Conservation (phyloP, 345 rosid genomes). For the Erodium maritimum region DNA sequence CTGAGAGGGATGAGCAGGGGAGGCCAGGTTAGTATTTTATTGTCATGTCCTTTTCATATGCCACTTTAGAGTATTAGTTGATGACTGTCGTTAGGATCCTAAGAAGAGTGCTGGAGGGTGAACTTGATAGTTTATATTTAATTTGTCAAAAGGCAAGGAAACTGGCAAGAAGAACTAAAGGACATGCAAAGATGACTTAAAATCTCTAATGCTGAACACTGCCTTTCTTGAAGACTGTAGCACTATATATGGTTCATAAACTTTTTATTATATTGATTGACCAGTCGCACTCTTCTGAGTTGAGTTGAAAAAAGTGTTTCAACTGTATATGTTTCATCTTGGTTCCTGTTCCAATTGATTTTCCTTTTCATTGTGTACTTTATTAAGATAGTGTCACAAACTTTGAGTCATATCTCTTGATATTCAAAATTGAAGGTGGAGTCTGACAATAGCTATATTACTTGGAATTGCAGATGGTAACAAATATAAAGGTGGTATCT, state of each 20-base stretch:
- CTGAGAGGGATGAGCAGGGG: conserved; percentile 83
- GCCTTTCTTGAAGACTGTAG: neutral
- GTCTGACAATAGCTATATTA: neutral
- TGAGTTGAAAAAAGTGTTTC: no score
- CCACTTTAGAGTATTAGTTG: neutral
- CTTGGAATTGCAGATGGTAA: conserved; percentile 48
- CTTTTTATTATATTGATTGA: no score
- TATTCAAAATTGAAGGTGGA: neutral
- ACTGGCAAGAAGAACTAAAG: neutral
- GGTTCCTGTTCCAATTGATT: no score
- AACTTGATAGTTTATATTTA: neutral
- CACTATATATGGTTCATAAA: neutral
- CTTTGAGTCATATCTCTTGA: neutral
- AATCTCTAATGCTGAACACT: neutral
- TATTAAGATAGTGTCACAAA: neutral
- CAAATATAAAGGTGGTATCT: conserved; percentile 90
- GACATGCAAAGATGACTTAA: neutral
- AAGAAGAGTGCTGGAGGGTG: neutral
- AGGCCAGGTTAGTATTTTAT: conserved; percentile 49
- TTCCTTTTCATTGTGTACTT: no score
- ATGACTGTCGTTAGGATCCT: neutral
- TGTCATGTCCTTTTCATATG: neutral
- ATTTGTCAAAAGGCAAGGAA: neutral
- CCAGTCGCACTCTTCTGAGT: no score
- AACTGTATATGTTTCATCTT: no score